These are phyloP conservation scores for Zymoseptoria ardabiliae DNA, from an alignment of 2,329 filamentous ascomycete genomes.

Conservation along the genomic window DNA sequence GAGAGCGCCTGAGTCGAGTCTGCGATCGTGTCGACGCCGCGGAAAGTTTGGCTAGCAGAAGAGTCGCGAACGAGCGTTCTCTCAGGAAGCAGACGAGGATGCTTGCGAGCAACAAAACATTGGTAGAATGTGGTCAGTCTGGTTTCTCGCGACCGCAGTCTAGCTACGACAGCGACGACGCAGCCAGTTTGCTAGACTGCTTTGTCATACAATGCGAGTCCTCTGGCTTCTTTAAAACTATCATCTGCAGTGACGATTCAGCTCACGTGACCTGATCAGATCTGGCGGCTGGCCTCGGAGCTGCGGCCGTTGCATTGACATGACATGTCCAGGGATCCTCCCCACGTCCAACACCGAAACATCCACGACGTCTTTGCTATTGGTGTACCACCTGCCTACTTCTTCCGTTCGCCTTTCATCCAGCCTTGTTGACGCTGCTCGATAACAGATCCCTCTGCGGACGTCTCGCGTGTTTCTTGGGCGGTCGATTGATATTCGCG, in stretches of 20 bases:
- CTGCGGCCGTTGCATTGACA: neutral
- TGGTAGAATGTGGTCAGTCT: too few species aligned
- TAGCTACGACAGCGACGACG: too few species aligned
- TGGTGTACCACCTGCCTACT: neutral
- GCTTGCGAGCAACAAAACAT: too few species aligned
- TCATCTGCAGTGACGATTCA: neutral
- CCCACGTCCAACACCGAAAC: neutral
- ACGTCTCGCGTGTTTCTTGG: neutral
- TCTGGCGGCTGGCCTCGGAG: neutral
- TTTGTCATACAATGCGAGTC: neutral
- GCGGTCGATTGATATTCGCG: neutral
- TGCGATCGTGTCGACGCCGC: neutral
- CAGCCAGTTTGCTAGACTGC: too few species aligned
- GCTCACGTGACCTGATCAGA: neutral
- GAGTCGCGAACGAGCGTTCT: neutral
- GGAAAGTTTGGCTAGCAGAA: neutral
- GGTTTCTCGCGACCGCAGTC: too few species aligned
- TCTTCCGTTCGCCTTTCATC: neutral
- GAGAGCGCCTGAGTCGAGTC: neutral
- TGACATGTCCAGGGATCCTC: neutral
- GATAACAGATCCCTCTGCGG: neutral
- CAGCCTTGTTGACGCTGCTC: neutral
- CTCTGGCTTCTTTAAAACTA: too few species aligned
- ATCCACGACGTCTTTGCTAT: neutral
- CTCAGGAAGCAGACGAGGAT: too few species aligned